Evolutionary conservation across 306 rosid genomes (phyloP).

Genomic region (Prinsepia uniflora): DNA sequence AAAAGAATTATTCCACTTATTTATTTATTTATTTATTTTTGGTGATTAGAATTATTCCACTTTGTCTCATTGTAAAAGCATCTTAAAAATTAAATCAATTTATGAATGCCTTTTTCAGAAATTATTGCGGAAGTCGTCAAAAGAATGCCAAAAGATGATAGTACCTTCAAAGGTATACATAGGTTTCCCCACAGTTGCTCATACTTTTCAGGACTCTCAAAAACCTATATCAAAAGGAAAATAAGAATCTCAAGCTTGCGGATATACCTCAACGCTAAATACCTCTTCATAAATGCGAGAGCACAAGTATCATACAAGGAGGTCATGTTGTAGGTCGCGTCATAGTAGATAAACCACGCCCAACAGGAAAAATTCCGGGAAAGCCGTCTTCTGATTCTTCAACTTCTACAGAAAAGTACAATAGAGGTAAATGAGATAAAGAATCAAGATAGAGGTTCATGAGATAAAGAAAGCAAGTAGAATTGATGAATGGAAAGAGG

Average conservation of each 20-base stretch:
- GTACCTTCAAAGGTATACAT: not conserved
- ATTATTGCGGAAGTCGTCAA: not conserved
- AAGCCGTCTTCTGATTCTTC: slow-evolving; percentile 57
- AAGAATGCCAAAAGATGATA: not conserved
- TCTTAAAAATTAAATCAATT: not conserved
- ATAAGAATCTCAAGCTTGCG: not conserved
- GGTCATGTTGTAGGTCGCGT: slow-evolving; percentile 86
- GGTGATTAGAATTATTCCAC: not conserved
- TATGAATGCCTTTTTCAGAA: slow-evolving; percentile 2
- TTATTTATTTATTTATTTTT: too few species aligned
- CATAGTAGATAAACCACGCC: slow-evolving; percentile 96
- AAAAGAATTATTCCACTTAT: not conserved
- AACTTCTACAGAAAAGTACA: slow-evolving; percentile 60
- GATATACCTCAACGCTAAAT: slow-evolving; percentile 9
- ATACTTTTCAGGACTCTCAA: not conserved
- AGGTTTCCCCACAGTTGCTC: not conserved
- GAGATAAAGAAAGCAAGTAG: not conserved
- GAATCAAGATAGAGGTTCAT: not conserved
- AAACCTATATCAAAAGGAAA: not conserved
- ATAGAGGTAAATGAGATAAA: not conserved
- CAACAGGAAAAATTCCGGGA: slow-evolving; percentile 71
- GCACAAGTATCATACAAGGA: not conserved
- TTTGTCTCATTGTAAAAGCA: not conserved
- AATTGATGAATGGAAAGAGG: not conserved
- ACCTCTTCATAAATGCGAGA: not conserved